Evolutionary conservation across 2,329 filamentous ascomycete species (phyloP), one percentile per base, ranked within the genome.

Genomic region (Aschersonia sp.): DNA sequence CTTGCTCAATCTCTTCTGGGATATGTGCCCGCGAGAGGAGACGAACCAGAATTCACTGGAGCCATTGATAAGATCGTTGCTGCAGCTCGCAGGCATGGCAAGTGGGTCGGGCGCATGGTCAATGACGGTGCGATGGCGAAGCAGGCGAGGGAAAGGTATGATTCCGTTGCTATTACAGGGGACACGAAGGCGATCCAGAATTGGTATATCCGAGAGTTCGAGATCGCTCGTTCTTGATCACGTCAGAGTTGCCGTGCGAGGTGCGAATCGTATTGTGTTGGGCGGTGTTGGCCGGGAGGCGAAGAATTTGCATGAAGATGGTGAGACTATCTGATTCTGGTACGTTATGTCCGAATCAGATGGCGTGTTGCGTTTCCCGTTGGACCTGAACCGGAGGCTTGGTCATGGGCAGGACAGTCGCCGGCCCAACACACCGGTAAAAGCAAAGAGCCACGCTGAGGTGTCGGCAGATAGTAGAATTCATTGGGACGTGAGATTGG

Each of bases 111-210:
- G 0, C 63, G 69, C 2, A 64, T 75, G 62, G 64, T 67, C 1
- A 71, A 72, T 49, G 63, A 73, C 54, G 67, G 68, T 44, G 55
- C 56, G 3, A 50, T 55, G 45, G 63, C 64, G 5, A 72, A 71
- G 60, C 60, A 68, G 50, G 61, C 55, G 6, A 56, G 57, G 43
- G 48, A 57, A 32, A 55, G 44, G 11, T 72, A 64, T 55, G 69
- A 73, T 50, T 70, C 63, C 5, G 56, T 58, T 1, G 67, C 69
- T 5, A 65, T 73, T 12, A 70, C 63, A 3, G 63, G 63, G 22
- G 69, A 73, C 48, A 67, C 62, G 0, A 68, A 67, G 56, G 69
- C 70, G 0, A 68, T 73, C 46, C 70, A 72, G 50, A 71, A 71
- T 49, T 72, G 69, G 69, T 73, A 72, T 51, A 66, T 58, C 1